phyloP scores from a whole-genome alignment of 345 rosid species.

The Eucalyptus erythrocorys region DNA sequence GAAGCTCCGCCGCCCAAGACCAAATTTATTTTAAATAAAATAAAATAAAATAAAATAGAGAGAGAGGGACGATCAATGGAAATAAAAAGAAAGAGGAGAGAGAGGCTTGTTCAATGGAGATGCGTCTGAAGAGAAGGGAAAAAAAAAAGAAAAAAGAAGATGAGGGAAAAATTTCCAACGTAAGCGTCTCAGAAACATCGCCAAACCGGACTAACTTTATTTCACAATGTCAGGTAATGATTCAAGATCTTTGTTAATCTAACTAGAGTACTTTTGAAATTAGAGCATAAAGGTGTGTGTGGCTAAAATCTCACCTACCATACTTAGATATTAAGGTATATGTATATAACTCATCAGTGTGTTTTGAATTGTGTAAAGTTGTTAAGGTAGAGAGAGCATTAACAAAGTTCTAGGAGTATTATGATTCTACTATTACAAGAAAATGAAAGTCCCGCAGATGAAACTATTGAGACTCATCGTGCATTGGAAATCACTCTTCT shows the following conservation, averaged over 20 bases:
- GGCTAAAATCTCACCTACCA: not conserved
- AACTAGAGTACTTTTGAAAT: not conserved
- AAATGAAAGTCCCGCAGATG: not conserved
- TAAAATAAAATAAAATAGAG: not conserved
- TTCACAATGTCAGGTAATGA: not conserved
- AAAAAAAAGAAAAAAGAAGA: too few relatives aligned
- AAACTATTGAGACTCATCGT: not conserved
- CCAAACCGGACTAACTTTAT: not conserved
- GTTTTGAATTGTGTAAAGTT: not conserved
- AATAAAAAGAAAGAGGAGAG: not conserved
- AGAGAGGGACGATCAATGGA: not conserved
- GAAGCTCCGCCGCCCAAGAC: not conserved
- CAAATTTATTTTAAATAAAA: too few relatives aligned
- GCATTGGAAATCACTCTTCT: not conserved
- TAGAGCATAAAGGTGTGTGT: not conserved
- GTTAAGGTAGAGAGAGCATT: not conserved
- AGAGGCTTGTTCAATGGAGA: not conserved
- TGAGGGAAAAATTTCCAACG: not conserved
- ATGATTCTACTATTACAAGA: not conserved
- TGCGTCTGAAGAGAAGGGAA: not conserved
- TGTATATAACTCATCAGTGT: not conserved
- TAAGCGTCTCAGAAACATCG: not conserved
- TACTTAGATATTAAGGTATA: not conserved
- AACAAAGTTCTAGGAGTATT: not conserved
- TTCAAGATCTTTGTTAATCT: not conserved